A percentile compares a stretch with the other conserved stretches of the same genome.
Evolutionary conservation across 352 stramenopile genomes (phyloP).

Genomic region (Hyaloperonospora brassicae): DNA sequence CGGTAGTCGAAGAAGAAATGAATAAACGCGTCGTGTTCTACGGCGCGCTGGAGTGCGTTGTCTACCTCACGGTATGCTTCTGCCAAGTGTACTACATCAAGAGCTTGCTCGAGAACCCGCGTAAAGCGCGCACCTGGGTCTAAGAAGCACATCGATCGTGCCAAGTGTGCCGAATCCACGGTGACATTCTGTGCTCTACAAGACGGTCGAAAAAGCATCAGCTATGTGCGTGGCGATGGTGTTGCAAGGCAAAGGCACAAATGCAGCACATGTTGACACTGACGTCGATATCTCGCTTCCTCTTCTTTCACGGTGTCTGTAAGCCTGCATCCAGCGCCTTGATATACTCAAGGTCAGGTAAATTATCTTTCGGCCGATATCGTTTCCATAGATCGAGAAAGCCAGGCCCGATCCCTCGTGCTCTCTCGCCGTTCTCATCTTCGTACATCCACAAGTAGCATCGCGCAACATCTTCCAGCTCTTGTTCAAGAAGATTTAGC

Average conservation of each 20-base stretch:
- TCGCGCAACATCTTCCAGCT: slow-evolving; percentile 55
- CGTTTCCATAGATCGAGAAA: slow-evolving; percentile 47
- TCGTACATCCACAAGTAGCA: slow-evolving; percentile 64
- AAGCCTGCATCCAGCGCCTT: slow-evolving; percentile 48
- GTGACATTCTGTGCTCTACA: not conserved
- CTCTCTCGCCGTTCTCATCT: slow-evolving; percentile 30
- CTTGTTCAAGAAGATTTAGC: slow-evolving; percentile 32
- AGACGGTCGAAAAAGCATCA: not conserved
- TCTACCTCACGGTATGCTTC: slow-evolving; percentile 65
- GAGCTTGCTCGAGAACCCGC: slow-evolving; percentile 48
- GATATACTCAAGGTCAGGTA: slow-evolving; percentile 54
- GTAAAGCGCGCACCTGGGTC: slow-evolving; percentile 43
- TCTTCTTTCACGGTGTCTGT: slow-evolving; percentile 19
- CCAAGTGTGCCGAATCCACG: no score
- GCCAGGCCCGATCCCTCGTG: slow-evolving; percentile 30
- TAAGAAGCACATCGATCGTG: slow-evolving; percentile 11
- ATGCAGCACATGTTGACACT: not conserved
- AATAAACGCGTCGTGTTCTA: slow-evolving; percentile 74
- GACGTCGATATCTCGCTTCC: not conserved
- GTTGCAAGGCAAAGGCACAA: no score
- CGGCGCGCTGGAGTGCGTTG: slow-evolving; percentile 54
- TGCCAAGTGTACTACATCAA: slow-evolving; percentile 79
- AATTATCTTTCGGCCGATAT: slow-evolving; percentile 46
- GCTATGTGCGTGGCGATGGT: not conserved
- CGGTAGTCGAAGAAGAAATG: slow-evolving; percentile 63